These are phyloP conservation scores for Fremontodendron californicum DNA, from an alignment of 345 rosid species.

Conservation along the genomic window DNA sequence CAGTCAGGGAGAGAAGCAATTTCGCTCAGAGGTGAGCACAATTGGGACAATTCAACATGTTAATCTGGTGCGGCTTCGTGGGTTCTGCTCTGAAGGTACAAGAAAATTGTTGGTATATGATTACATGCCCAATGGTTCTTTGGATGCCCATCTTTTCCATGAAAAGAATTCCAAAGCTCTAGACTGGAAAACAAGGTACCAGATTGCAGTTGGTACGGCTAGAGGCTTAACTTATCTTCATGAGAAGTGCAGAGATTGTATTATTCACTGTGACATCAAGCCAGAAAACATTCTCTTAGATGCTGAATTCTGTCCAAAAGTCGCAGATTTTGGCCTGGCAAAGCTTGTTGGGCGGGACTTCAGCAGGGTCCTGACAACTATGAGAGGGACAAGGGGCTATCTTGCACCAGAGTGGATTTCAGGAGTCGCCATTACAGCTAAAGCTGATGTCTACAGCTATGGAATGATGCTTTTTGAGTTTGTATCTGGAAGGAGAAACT, in stretches of 20 bases:
- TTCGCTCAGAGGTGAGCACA: conserved; percentile 66
- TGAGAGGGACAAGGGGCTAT: conserved; percentile 87
- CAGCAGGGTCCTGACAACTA: conserved; percentile 73
- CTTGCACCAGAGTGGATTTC: conserved; percentile 94
- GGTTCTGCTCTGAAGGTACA: conserved; percentile 72
- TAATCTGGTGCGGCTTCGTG: conserved; percentile 71
- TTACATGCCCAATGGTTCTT: conserved; percentile 71
- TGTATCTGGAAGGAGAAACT: conserved; percentile 71
- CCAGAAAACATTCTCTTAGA: conserved; percentile 78
- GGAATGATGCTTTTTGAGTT: conserved; percentile 88
- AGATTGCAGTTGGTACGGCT: conserved; percentile 66
- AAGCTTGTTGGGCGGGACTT: conserved; percentile 80
- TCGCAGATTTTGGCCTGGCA: conserved; percentile 81
- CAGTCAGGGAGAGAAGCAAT: conserved; percentile 85
- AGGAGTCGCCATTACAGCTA: conserved; percentile 67
- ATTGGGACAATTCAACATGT: conserved; percentile 77
- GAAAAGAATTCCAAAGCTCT: conserved; percentile 26
- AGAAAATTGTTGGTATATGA: conserved; percentile 63
- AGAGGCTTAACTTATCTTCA: conserved; percentile 79
- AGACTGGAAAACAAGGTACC: conserved; percentile 60
- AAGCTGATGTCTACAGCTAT: conserved; percentile 82
- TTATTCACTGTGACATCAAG: conserved; percentile 83
- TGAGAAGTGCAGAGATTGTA: conserved; percentile 76
- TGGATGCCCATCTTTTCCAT: conserved; percentile 53
- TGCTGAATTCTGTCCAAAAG: conserved; percentile 59